phyloP scores from a whole-genome alignment of 345 rosid species.

The Litchi chinensis region DNA sequence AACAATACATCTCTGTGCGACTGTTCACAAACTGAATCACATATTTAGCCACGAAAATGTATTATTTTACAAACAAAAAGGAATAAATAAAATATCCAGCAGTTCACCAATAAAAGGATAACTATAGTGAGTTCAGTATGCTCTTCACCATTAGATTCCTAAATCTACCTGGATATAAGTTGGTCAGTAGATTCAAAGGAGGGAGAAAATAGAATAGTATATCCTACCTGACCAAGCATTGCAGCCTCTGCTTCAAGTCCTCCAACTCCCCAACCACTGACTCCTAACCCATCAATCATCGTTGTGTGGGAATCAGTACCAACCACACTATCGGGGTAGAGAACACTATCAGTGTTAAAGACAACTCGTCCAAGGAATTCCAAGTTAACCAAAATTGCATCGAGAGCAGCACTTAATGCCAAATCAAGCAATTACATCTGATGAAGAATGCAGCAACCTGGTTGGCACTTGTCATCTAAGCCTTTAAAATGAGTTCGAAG shows the following conservation, averaged over 20 bases:
- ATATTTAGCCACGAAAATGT: neutral
- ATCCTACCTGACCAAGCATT: slow-evolving; percentile 84
- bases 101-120: neutral
- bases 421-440: neutral
- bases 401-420: neutral
- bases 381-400: slow-evolving; percentile 63
- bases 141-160: too few species aligned
- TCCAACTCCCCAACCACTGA: slow-evolving; percentile 42
- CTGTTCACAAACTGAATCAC: neutral
- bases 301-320: slow-evolving; percentile 94
- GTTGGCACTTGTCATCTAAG: neutral
- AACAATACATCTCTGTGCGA: neutral
- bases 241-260: slow-evolving; percentile 88
- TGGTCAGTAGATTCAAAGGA: neutral
- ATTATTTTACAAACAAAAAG: neutral
- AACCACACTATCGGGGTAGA: slow-evolving; percentile 91
- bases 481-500: neutral
- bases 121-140: too few species aligned
- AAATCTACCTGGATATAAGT: too few species aligned
- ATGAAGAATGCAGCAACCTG: neutral
- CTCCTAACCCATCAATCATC: slow-evolving; percentile 93
- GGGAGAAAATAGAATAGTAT: neutral
- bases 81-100: neutral
- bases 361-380: slow-evolving; percentile 91
- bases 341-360: slow-evolving; percentile 65